These are phyloP conservation scores for Apiotrichum sp. DNA, from an alignment of 1,284 basidiomycete species.

Conservation along the genomic window DNA sequence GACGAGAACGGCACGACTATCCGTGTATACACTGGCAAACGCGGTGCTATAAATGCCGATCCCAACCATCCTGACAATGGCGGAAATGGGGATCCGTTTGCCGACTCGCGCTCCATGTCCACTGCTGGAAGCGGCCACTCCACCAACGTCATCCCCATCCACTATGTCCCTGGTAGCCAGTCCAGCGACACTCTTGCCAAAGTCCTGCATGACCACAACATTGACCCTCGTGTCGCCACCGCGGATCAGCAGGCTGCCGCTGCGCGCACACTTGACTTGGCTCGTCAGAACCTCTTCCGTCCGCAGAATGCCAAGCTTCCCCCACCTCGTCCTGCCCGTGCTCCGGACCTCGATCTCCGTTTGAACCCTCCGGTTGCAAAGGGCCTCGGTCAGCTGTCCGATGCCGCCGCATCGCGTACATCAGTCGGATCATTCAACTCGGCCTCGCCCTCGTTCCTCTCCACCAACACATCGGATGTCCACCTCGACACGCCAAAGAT, in stretches of 20 bases:
- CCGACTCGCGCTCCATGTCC: conserved; percentile 36
- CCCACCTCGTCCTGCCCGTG: conserved; percentile 41
- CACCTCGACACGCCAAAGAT: conserved; percentile 46
- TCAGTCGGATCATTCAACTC: conserved; percentile 33
- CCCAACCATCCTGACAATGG: conserved; percentile 30
- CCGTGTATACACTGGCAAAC: conserved; percentile 31
- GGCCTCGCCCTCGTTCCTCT: conserved; percentile 42
- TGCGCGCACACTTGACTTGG: conserved; percentile 37
- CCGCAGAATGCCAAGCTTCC: conserved; percentile 18
- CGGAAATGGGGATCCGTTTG: conserved; percentile 37
- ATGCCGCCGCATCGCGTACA: conserved; percentile 21
- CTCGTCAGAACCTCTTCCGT: conserved; percentile 39
- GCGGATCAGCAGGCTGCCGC: conserved; percentile 19
- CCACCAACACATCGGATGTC: conserved; percentile 38
- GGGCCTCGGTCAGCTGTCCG: conserved; percentile 1
- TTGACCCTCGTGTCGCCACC: conserved; percentile 4
- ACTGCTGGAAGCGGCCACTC: conserved; percentile 31
- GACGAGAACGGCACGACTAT: conserved; percentile 32
- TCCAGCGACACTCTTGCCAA: conserved; percentile 19
- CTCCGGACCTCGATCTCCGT: conserved; percentile 44
- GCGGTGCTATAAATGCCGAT: conserved; percentile 38
- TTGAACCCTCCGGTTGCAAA: conserved; percentile 22
- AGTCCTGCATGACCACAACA: conserved; percentile 5
- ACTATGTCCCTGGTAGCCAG: conserved; percentile 39
- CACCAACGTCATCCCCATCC: conserved; percentile 47